phyloP scores from a whole-genome alignment of 1,139 yeast species.

The Blastobotrys raffinosifermentans region DNA sequence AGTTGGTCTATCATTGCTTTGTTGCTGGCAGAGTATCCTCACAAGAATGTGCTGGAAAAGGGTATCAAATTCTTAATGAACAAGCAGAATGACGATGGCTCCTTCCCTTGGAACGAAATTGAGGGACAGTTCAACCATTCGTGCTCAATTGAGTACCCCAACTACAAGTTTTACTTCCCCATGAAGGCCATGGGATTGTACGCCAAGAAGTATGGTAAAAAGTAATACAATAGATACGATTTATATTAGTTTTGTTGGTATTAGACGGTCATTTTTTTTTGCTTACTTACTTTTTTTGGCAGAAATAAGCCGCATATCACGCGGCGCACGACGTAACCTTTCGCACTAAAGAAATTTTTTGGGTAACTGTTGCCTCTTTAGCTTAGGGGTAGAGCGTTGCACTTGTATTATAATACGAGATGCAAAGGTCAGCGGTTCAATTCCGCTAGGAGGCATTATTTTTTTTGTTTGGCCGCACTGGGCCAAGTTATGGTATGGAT shows the following conservation, averaged over 20 bases:
- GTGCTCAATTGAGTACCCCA: conserved; percentile 92
- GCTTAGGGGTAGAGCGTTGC: conserved; percentile 64
- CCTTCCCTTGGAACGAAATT: conserved; percentile 77
- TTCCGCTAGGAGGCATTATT: conserved; percentile 49
- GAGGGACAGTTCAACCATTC: conserved; percentile 97
- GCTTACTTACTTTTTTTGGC: not conserved
- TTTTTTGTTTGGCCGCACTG: conserved; percentile 11
- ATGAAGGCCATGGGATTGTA: conserved; percentile 91
- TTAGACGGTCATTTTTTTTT: not conserved
- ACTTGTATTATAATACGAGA: conserved; percentile 40
- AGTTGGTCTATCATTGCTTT: conserved; percentile 90
- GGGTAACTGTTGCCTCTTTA: conserved; percentile 48
- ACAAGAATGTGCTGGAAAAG: conserved; percentile 50
- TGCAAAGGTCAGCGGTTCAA: conserved; percentile 60
- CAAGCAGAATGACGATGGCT: conserved; percentile 71
- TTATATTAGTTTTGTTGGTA: too few species aligned
- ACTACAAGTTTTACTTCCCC: conserved; percentile 82
- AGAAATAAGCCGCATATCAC: not conserved
- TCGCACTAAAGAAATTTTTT: too few species aligned
- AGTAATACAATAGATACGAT: too few species aligned
- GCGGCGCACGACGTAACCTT: too few species aligned
- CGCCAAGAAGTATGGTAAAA: conserved; percentile 21
- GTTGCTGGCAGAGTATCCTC: conserved; percentile 74
- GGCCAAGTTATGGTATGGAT: not conserved
- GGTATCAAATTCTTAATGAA: conserved; percentile 63